Percentiles rank a stretch among this genome's conserved stretches.
phyloP scores from a whole-genome alignment of 139 green algal genomes.

The Cymbomonas tetramitiformis region DNA sequence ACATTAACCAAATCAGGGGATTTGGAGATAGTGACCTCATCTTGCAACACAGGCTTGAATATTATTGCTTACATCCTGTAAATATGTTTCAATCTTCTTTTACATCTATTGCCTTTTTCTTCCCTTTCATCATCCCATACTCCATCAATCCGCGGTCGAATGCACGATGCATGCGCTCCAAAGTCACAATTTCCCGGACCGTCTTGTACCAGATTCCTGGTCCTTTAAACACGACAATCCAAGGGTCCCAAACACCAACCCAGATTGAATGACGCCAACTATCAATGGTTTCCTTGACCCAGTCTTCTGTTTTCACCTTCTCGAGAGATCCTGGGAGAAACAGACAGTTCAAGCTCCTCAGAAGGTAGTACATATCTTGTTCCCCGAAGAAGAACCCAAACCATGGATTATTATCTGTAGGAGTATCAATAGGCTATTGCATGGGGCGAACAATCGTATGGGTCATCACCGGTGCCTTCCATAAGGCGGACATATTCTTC shows the following conservation, averaged over 20 bases:
- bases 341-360: too few species aligned
- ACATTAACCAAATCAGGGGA: too few species aligned
- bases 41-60: too few species aligned
- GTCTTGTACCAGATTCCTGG: conserved; percentile 65
- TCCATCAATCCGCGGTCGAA: conserved; percentile 66
- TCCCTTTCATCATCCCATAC: conserved; percentile 46
- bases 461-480: conserved; percentile 47
- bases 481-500: conserved; percentile 72
- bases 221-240: conserved; percentile 70
- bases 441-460: too few species aligned
- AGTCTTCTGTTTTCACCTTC: conserved; percentile 49
- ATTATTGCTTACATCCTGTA: too few species aligned
- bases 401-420: too few species aligned
- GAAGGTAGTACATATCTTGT: too few species aligned
- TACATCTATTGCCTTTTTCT: conserved; percentile 23
- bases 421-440: too few species aligned
- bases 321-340: conserved; percentile 41
- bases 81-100: too few species aligned
- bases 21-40: too few species aligned
- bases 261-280: conserved; percentile 81
- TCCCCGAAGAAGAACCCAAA: too few species aligned
- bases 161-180: conserved; percentile 82
- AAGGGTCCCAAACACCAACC: conserved; percentile 80
- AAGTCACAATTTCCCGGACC: conserved; percentile 69
- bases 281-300: conserved; percentile 62